phyloP scores from a whole-genome alignment of 805 yeast genomes.

The Kuraishia capsulata region DNA sequence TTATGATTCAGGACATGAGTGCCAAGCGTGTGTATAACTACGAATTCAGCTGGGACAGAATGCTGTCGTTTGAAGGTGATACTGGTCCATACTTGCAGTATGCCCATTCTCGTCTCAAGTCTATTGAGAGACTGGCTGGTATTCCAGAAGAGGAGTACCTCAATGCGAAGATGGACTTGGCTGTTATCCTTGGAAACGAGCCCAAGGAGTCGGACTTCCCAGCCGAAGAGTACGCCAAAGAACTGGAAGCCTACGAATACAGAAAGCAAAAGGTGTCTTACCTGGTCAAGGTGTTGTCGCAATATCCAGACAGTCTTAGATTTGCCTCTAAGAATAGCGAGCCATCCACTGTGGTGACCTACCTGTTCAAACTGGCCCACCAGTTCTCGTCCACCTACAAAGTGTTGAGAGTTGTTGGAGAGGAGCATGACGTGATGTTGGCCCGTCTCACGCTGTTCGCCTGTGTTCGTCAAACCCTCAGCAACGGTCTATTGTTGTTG shows the following conservation, averaged over 20 bases:
- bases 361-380: constrained; percentile 85
- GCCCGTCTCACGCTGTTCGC: constrained; percentile 90
- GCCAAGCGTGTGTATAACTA: constrained; percentile 94
- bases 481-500: constrained; percentile 81
- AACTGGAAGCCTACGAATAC: constrained; percentile 11
- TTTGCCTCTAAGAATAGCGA: constrained; percentile 79
- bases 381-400: constrained; percentile 95
- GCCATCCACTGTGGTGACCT: constrained; percentile 92
- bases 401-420: constrained; percentile 95
- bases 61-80: constrained; percentile 97
- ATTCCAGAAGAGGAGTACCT: constrained; percentile 17
- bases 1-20: constrained; percentile 99
- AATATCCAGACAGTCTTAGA: constrained; percentile 85
- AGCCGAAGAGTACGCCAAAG: constrained; percentile 13
- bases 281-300: constrained; percentile 71
- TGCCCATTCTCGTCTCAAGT: constrained; percentile 94
- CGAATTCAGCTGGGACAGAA: constrained; percentile 95
- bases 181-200: constrained; percentile 17
- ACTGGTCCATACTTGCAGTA: constrained; percentile 98
- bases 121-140: constrained; percentile 83
- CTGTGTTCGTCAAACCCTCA: constrained; percentile 81
- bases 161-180: constrained; percentile 20
- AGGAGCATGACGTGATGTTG: constrained; percentile 71
- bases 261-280: constrained; percentile 26
- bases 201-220: constrained; percentile 13